phyloP scores from a whole-genome alignment of 176 grass and related monocot genomes.

The Eragrostis nindensis region DNA sequence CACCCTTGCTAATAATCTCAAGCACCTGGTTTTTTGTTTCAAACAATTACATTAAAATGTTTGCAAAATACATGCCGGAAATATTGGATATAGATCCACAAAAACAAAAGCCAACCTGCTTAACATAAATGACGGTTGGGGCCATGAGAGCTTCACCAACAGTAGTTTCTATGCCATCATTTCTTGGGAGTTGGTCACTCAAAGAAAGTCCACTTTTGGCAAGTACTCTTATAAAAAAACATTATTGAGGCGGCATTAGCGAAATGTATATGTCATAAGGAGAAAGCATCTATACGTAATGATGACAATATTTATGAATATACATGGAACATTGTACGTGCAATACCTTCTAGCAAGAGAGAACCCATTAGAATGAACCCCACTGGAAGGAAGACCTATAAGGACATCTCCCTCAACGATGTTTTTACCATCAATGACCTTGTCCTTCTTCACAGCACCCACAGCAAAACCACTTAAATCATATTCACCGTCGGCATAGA shows the following conservation, averaged over 20 bases:
- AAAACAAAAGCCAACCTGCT: slow-evolving; percentile 68
- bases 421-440: slow-evolving; percentile 87
- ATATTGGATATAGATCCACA: background rate
- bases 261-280: background rate
- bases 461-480: slow-evolving; percentile 97
- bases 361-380: slow-evolving; percentile 97
- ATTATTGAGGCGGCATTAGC: background rate
- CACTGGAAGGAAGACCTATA: slow-evolving; percentile 97
- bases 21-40: slow-evolving; percentile 60
- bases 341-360: slow-evolving; percentile 91
- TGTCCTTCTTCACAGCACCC: slow-evolving; percentile 80
- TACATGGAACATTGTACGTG: background rate
- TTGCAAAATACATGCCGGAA: background rate
- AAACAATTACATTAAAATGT: slow-evolving; percentile 9
- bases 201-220: slow-evolving; percentile 72
- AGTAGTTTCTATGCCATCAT: slow-evolving; percentile 54
- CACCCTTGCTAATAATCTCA: slow-evolving; percentile 74
- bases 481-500: slow-evolving; percentile 88
- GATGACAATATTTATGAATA: background rate
- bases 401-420: slow-evolving; percentile 83
- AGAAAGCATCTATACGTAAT: background rate
- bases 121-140: slow-evolving; percentile 93
- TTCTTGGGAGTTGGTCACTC: slow-evolving; percentile 68
- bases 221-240: slow-evolving; percentile 63
- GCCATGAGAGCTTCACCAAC: slow-evolving; percentile 97